Percentiles rank a stretch among this genome's conserved stretches.
phyloP scores from a whole-genome alignment of 2,329 filamentous ascomycete genomes.

The Sarocladium brachiariae region DNA sequence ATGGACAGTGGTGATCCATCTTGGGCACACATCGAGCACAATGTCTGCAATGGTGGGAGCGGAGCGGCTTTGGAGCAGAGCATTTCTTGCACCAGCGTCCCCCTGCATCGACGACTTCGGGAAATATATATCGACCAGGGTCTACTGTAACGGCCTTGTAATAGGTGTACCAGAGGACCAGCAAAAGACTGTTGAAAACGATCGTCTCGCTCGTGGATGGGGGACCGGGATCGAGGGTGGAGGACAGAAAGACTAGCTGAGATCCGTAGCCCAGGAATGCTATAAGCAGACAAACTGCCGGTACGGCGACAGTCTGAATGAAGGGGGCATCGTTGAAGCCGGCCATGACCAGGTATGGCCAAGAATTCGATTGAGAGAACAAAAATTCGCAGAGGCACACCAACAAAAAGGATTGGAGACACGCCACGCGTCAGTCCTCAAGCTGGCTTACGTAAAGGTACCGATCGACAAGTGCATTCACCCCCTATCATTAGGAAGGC shows the following conservation, averaged over 20 bases:
- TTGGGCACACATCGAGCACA: slow-evolving; percentile 69
- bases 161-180: slow-evolving; percentile 64
- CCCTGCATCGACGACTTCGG: slow-evolving; percentile 36
- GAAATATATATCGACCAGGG: slow-evolving; percentile 48
- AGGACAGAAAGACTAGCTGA: slow-evolving; percentile 60
- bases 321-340: slow-evolving; percentile 34
- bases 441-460: background rate
- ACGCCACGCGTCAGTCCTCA: too few species aligned
- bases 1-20: slow-evolving; percentile 86
- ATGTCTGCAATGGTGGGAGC: slow-evolving; percentile 74
- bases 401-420: background rate
- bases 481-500: too few species aligned
- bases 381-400: background rate
- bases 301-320: slow-evolving; percentile 56
- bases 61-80: slow-evolving; percentile 62
- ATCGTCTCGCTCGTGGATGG: slow-evolving; percentile 49
- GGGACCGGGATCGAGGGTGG: slow-evolving; percentile 52
- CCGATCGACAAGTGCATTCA: too few species aligned
- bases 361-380: background rate
- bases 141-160: slow-evolving; percentile 51
- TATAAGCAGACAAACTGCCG: slow-evolving; percentile 59
- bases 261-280: slow-evolving; percentile 64
- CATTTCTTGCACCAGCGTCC: slow-evolving; percentile 70
- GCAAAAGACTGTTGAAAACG: slow-evolving; percentile 59
- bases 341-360: slow-evolving; percentile 25